Conservation (phyloP, 2,329 filamentous ascomycete species). For the Diaporthe capsici region DNA sequence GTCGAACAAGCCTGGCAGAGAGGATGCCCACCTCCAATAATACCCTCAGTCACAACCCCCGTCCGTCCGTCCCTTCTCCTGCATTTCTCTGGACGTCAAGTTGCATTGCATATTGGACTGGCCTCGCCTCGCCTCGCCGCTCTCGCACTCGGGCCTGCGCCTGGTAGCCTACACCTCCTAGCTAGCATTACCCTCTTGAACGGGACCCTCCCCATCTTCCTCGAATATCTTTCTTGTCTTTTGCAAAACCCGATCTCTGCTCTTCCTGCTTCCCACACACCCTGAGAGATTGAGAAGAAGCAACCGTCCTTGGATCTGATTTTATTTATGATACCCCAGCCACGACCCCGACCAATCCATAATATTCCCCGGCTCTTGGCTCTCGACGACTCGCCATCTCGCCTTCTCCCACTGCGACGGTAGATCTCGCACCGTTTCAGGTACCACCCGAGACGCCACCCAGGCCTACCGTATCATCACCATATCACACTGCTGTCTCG, state of each 20-base stretch:
- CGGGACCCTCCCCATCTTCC: not conserved
- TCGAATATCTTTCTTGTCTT: not conserved
- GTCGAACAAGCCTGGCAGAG: constrained; percentile 18
- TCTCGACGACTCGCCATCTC: constrained; percentile 31
- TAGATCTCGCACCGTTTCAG: constrained; percentile 30
- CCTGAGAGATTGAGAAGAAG: not conserved
- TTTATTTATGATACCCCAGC: constrained; percentile 13
- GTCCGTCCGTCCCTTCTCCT: constrained; percentile 25
- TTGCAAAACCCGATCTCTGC: not conserved
- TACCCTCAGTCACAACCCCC: constrained; percentile 22
- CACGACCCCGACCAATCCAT: constrained; percentile 16
- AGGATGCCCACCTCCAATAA: constrained; percentile 29
- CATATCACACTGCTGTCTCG: constrained; percentile 10
- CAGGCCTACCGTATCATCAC: constrained; percentile 25
- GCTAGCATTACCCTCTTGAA: not conserved
- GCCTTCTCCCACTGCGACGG: constrained; percentile 8
- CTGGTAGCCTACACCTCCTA: not conserved
- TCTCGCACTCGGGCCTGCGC: constrained; percentile 11
- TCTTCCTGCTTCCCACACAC: no score
- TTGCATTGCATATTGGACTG: constrained; percentile 34
- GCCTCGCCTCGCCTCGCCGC: constrained; percentile 29
- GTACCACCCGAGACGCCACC: constrained; percentile 29
- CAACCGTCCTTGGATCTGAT: not conserved
- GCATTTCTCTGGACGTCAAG: constrained; percentile 28
- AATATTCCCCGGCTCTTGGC: constrained; percentile 32